phyloP scores from a whole-genome alignment of 2,329 filamentous ascomycete genomes.

The Macrophomina pseudophaseolina region DNA sequence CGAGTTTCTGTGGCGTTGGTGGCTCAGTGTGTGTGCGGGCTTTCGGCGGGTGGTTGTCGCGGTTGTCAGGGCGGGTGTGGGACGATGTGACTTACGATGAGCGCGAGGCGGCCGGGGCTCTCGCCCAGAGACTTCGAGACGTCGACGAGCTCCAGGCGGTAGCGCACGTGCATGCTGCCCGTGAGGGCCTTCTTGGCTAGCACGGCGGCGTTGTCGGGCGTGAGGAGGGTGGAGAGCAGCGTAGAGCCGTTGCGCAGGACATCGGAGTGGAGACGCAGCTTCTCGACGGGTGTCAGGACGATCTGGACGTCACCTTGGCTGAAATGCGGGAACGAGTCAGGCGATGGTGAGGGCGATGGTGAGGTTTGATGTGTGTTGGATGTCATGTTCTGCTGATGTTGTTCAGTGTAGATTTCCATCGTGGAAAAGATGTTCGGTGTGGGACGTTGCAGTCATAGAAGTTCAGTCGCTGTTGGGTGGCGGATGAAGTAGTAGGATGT shows the following conservation, averaged over 20 bases:
- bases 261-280: slow-evolving; percentile 43
- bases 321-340: neutral
- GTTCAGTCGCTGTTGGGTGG: too few species aligned
- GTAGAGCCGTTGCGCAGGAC: slow-evolving; percentile 39
- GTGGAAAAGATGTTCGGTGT: neutral
- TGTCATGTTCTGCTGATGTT: neutral
- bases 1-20: slow-evolving; percentile 38
- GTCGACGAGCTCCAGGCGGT: slow-evolving; percentile 40
- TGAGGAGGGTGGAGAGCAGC: slow-evolving; percentile 39
- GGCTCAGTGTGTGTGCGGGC: too few species aligned
- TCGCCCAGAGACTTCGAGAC: slow-evolving; percentile 17
- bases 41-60: too few species aligned
- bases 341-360: neutral
- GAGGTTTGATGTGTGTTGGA: neutral
- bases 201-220: slow-evolving; percentile 37
- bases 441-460: too few species aligned
- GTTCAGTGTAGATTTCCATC: neutral
- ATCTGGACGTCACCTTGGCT: slow-evolving; percentile 29
- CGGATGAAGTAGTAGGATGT: too few species aligned
- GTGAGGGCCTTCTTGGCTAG: slow-evolving; percentile 34
- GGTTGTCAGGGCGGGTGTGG: neutral
- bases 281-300: slow-evolving; percentile 37
- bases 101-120: neutral
- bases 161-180: slow-evolving; percentile 37
- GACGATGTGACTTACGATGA: slow-evolving; percentile 5